These are phyloP conservation scores for Nematocida major DNA, from an alignment of 371 early-diverging fungal species.

Conservation along the genomic window DNA sequence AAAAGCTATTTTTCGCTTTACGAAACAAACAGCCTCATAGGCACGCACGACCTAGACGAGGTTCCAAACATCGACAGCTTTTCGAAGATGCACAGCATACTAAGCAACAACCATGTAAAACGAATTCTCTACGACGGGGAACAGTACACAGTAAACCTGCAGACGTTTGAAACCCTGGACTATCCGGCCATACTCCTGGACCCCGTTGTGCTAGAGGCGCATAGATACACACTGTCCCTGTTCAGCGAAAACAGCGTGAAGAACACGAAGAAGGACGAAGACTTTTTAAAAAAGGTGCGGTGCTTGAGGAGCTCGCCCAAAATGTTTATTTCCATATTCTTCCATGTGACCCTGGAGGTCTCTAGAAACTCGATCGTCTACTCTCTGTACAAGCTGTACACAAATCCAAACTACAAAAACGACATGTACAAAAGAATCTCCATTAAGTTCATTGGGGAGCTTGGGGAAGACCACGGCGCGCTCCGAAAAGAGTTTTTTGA, in stretches of 20 bases:
- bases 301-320: conserved; percentile 19
- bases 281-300: conserved; percentile 11
- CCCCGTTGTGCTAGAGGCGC: background rate
- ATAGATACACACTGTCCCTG: conserved; percentile 1
- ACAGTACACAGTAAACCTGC: conserved; percentile 19
- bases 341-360: background rate
- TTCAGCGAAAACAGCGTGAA: background rate
- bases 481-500: conserved; percentile 51
- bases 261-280: conserved; percentile 5
- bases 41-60: background rate
- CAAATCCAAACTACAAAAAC: background rate
- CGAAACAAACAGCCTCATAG: background rate
- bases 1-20: conserved; percentile 2
- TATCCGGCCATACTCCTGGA: conserved; percentile 30
- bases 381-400: conserved; percentile 13
- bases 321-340: conserved; percentile 44
- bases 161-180: conserved; percentile 17
- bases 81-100: background rate
- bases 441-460: conserved; percentile 36
- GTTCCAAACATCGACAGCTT: background rate
- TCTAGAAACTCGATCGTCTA: background rate
- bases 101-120: background rate
- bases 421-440: conserved; percentile 15
- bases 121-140: conserved; percentile 14
- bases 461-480: conserved; percentile 52